Percentiles rank a stretch among this genome's conserved stretches.
Evolutionary conservation across 2,329 filamentous ascomycete genomes (phyloP).

Genomic region (Ophiostoma ulmi): DNA sequence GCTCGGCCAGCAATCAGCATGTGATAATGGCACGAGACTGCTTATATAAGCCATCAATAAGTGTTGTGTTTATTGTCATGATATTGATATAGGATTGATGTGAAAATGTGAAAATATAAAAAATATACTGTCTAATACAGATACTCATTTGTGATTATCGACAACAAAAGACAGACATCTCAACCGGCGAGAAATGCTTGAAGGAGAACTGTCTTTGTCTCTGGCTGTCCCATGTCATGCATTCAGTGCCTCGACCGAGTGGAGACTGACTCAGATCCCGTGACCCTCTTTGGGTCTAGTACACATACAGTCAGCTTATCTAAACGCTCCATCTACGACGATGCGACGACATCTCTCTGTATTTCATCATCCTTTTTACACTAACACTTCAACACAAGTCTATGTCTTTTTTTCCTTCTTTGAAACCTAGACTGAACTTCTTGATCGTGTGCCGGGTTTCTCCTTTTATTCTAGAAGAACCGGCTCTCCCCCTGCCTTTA

Average conservation of each 20-base stretch:
- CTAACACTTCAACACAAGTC: neutral
- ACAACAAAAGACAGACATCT: neutral
- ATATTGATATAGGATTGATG: too few species aligned
- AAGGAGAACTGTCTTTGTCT: too few species aligned
- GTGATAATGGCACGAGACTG: slow-evolving; percentile 10
- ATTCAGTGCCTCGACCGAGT: neutral
- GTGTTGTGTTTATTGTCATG: neutral
- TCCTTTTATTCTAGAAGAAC: neutral
- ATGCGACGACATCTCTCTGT: neutral
- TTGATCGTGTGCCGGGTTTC: neutral
- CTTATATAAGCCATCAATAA: neutral
- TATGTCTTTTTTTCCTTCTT: neutral
- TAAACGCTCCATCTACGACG: neutral
- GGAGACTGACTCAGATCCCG: too few species aligned
- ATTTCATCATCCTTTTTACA: neutral
- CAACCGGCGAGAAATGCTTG: neutral
- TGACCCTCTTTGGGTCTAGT: neutral
- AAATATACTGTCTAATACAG: too few species aligned
- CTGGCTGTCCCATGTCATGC: too few species aligned
- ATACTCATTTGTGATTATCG: neutral
- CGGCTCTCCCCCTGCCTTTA: neutral
- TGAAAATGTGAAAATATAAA: too few species aligned
- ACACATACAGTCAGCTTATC: neutral
- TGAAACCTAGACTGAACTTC: neutral
- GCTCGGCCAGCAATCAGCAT: neutral